Conservation (phyloP, 176 grass and related monocot genomes). For the Oryza longistaminata region DNA sequence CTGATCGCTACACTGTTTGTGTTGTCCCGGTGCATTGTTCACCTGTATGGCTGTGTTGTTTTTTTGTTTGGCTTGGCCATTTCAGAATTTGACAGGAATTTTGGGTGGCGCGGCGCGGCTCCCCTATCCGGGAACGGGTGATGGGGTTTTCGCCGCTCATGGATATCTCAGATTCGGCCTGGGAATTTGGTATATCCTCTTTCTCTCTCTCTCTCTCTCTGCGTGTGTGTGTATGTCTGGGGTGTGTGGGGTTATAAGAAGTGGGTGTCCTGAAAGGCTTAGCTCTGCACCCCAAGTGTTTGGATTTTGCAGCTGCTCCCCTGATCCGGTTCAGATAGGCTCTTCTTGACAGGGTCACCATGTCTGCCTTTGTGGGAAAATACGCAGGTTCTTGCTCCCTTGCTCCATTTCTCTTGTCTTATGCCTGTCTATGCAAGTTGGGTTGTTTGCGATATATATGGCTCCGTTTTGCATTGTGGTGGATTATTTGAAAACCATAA, state of each 20-base stretch:
- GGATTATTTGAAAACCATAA: not conserved
- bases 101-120: slow-evolving; percentile 38
- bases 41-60: not conserved
- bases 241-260: slow-evolving; percentile 34
- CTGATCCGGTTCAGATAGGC: not conserved
- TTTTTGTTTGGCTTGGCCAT: slow-evolving; percentile 8
- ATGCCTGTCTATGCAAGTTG: not conserved
- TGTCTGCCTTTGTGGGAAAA: slow-evolving; percentile 96
- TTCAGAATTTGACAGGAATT: not conserved
- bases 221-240: not conserved
- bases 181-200: slow-evolving; percentile 34
- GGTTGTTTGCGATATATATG: not conserved
- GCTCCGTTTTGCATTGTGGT: not conserved
- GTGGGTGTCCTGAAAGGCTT: slow-evolving; percentile 18
- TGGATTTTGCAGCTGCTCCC: slow-evolving; percentile 46
- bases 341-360: slow-evolving; percentile 37
- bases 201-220: not conserved
- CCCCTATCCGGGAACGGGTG: slow-evolving; percentile 55
- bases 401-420: not conserved
- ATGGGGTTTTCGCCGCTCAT: slow-evolving; percentile 5
- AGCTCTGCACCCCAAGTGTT: slow-evolving; percentile 35
- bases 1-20: not conserved
- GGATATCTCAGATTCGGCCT: slow-evolving; percentile 26
- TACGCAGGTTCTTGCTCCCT: slow-evolving; percentile 68
- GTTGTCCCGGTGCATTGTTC: not conserved